A percentile compares a stretch with the other conserved stretches of the same genome.
phyloP scores from a whole-genome alignment of 2,329 filamentous ascomycete species.

The Penicillium sp. region DNA sequence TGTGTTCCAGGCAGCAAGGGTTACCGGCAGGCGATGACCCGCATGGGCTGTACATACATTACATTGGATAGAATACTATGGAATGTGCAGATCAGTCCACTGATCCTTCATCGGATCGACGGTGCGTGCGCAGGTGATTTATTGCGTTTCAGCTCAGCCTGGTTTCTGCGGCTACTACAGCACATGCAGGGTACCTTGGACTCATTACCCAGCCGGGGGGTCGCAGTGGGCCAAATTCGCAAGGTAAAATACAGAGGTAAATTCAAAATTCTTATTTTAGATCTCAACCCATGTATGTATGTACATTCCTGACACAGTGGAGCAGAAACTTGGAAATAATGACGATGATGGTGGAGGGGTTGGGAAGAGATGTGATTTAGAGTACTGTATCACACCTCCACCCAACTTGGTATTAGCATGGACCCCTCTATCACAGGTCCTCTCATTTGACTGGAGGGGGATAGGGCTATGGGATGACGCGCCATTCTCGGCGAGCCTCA shows the following conservation, averaged over 20 bases:
- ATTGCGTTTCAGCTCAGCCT: constrained; percentile 28
- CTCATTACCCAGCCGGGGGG: neutral
- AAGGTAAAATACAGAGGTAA: neutral
- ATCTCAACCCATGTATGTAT: neutral
- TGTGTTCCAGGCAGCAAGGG: constrained; percentile 17
- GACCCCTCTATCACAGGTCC: neutral
- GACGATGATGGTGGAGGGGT: neutral
- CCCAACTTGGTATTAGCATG: neutral
- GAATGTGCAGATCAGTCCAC: constrained; percentile 15
- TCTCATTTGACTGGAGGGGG: neutral
- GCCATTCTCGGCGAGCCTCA: constrained; percentile 21
- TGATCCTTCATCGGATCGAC: constrained; percentile 22
- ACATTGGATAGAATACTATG: constrained; percentile 1
- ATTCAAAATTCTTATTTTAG: neutral
- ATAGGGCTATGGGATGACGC: neutral
- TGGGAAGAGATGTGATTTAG: neutral
- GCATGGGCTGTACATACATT: neutral
- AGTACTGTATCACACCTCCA: constrained; percentile 1
- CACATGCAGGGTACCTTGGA: constrained; percentile 7
- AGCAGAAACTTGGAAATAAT: neutral
- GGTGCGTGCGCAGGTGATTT: constrained; percentile 26
- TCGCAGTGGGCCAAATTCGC: neutral
- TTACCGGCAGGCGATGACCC: constrained; percentile 1
- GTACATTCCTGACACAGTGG: neutral
- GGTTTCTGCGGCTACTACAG: constrained; percentile 16